phyloP scores from a whole-genome alignment of 2,329 filamentous ascomycete genomes.

The Lasiodiplodia citricola region DNA sequence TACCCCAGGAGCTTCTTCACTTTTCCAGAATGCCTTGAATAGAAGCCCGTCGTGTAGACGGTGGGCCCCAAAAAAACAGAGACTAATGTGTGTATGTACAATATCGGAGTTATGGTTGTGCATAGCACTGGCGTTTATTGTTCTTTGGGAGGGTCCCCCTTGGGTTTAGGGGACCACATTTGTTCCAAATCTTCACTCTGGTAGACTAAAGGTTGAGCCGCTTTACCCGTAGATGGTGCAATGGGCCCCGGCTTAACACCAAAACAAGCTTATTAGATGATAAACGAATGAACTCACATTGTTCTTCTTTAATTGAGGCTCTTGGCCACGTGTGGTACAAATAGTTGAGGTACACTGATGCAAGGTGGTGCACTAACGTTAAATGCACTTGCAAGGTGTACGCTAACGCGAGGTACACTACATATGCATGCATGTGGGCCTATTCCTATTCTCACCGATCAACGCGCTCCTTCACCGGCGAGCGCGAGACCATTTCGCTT shows the following conservation, averaged over 20 bases:
- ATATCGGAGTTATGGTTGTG: neutral
- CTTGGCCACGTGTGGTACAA: neutral
- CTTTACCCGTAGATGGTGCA: neutral
- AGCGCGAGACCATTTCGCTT: neutral
- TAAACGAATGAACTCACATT: neutral
- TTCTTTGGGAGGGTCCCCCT: neutral
- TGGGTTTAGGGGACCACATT: neutral
- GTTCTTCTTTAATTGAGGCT: neutral
- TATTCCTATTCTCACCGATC: neutral
- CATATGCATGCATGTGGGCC: neutral
- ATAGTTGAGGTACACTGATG: neutral
- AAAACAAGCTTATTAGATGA: neutral
- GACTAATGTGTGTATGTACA: neutral
- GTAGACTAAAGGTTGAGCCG: neutral
- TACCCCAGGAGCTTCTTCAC: neutral
- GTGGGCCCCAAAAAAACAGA: neutral
- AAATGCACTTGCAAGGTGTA: neutral
- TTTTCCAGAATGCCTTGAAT: neutral
- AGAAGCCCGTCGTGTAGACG: neutral
- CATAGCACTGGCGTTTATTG: conserved; percentile 12
- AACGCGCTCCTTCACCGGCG: neutral
- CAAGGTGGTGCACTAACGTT: neutral
- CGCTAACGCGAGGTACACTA: neutral
- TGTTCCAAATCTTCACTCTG: conserved; percentile 1
- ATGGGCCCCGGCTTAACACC: neutral